Base-by-base conservation (phyloP, 768 basidiomycete species). In the Pisolithus albus region DNA sequence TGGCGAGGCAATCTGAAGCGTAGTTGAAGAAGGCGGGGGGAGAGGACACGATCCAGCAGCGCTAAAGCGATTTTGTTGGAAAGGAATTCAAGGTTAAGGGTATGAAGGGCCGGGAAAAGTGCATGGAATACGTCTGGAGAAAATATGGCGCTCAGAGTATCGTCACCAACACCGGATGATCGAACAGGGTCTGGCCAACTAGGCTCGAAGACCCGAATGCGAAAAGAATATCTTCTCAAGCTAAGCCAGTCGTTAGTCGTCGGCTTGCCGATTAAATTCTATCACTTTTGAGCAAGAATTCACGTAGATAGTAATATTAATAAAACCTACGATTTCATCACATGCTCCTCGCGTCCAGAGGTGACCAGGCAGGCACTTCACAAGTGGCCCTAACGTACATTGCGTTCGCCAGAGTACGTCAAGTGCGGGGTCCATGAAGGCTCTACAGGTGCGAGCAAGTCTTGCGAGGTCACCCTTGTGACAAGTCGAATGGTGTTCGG, bases 381-480 rank as follows among this genome's bases (percentile, higher is more conserved):
- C 44, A 10, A 67, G 58, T 0, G 67, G 65, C 21, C 55, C 54
- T 7, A 67, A 54, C 6, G 66, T 64, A 49, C 63, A 61, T 42
- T 67, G 66, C 1, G 58, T 65, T 41, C 21, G 47, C 66, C 66
- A 67, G 34, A 67, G 66, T 28, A 65, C 52, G 41, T 67, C 67
- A 21, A 67, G 56, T n/a, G 65, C 59, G 4, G 59, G 62, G 18
- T 63, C 67, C 41, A 56, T 52, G 42, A 67, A 57, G 21, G 51
- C 36, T 23, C 59, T 67, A 45, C 67, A 67, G 3, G 67, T 67
- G 51, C 51, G 56, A 6, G 67, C 63, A 5, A 67, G 59, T 39
- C 47, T 60, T 3, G 66, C 63, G 28, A 67, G 49, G 34, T 69
- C 59, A 8, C 65, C 63, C 30, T 37, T 55, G 26, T 58, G 55